A percentile compares a stretch with the other conserved stretches of the same genome.
Evolutionary conservation across 768 basidiomycete genomes (phyloP).

Genomic region (Psilocybe cyanescens): DNA sequence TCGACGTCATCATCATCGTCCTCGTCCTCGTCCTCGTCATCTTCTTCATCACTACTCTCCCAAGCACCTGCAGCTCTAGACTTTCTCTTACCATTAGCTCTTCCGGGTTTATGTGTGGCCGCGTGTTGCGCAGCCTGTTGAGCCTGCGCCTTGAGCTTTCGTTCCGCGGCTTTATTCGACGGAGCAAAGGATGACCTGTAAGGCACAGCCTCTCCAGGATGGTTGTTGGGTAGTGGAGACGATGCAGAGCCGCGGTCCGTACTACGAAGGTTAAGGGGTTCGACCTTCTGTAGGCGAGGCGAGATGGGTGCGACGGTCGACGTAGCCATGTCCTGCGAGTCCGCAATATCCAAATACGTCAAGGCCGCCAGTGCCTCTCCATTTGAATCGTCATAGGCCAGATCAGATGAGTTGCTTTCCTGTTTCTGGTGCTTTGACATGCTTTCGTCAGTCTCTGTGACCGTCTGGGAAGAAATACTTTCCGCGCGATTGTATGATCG

Average conservation of each 20-base stretch:
- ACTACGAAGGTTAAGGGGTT: conserved; percentile 38
- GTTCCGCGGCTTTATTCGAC: conserved; percentile 80
- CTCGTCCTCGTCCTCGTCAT: conserved; percentile 87
- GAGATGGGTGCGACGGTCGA: conserved; percentile 15
- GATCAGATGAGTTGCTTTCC: conserved; percentile 17
- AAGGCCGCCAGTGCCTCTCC: conserved; percentile 80
- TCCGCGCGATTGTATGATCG: conserved; percentile 44
- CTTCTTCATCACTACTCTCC: conserved; percentile 80
- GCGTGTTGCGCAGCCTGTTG: conserved; percentile 84
- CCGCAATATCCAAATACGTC: conserved; percentile 68
- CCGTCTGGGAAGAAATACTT: conserved; percentile 38
- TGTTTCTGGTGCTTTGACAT: conserved; percentile 18
- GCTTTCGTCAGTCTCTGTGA: conserved; percentile 25
- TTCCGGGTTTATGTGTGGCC: conserved; percentile 75
- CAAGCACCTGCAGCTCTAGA: conserved; percentile 60
- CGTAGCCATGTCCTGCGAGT: conserved; percentile 37
- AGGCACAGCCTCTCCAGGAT: conserved; percentile 31
- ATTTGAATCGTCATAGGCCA: conserved; percentile 35
- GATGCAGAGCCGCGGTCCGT: conserved; percentile 26
- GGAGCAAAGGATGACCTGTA: conserved; percentile 90
- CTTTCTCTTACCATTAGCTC: conserved; percentile 66
- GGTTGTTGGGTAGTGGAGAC: conserved; percentile 15
- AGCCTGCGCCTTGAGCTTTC: conserved; percentile 83
- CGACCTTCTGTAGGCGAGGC: conserved; percentile 25
- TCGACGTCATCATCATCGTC: conserved; percentile 73